These are phyloP conservation scores for Austropuccinia psidii DNA, from an alignment of 1,284 basidiomycete genomes.

Conservation along the genomic window DNA sequence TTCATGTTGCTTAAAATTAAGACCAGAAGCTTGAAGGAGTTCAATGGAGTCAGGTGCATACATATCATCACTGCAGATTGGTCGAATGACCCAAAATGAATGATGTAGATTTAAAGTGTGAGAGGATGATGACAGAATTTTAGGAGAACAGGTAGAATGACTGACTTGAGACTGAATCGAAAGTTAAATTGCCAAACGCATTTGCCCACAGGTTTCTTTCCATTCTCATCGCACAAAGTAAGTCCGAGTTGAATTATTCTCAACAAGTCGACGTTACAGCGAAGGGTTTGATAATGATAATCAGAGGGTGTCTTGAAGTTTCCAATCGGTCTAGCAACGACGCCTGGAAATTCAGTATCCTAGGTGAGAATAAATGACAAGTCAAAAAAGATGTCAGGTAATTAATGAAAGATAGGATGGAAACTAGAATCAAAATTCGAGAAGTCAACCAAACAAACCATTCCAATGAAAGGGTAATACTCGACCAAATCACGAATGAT, in stretches of 20 bases:
- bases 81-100: no score
- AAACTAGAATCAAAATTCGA: no score
- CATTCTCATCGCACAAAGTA: constrained; percentile 86
- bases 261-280: constrained; percentile 87
- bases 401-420: constrained; percentile 37
- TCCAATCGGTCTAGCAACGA: constrained; percentile 94
- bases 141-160: constrained; percentile 38
- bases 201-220: constrained; percentile 71
- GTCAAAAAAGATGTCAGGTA: constrained; percentile 39
- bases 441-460: constrained; percentile 57
- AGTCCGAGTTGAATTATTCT: constrained; percentile 97
- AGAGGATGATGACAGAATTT: background rate
- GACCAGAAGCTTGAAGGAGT: constrained; percentile 83
- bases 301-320: constrained; percentile 93
- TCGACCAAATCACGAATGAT: constrained; percentile 78
- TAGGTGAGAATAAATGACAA: constrained; percentile 46
- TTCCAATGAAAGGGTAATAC: constrained; percentile 85
- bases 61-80: constrained; percentile 96
- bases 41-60: constrained; percentile 96
- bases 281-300: constrained; percentile 99
- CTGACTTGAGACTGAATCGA: constrained; percentile 78
- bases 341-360: constrained; percentile 99
- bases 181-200: constrained; percentile 99
- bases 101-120: background rate
- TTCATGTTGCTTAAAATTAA: constrained; percentile 89